Evolutionary conservation across 495 filamentous ascomycete genomes (phyloP), one percentile per base, ranked within the genome.

Genomic region (Podospora appendiculata): DNA sequence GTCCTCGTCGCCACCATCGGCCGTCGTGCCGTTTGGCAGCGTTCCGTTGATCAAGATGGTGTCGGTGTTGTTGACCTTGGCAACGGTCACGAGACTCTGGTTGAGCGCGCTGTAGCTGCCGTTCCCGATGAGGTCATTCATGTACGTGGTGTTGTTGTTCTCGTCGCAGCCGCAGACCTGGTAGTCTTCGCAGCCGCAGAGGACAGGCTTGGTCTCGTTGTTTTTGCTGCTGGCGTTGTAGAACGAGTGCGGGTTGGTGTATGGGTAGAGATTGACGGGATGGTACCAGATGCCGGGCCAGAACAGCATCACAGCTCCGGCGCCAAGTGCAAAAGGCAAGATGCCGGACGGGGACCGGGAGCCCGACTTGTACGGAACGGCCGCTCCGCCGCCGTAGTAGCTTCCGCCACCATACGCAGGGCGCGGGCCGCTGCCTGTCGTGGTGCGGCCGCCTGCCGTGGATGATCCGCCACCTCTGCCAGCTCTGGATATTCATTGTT

Each of bases 31-130:
- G 59, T 93, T 93, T 16, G 86, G 82, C 43, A 96, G 67, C 0
- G 89, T 90, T 10, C 93, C 93, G 57, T 94, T 93, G 66, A 96
- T 74, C 48, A 89, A 72, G 53, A 96, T 80, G 14, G 81, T 90
- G 42, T 68, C 72, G 0, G 82, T 93, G 19, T 86, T 88, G 59
- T 96, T 91, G 25, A 89, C 80, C 8, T 79, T 59, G 0, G 76
- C 77, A 13, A 95, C 78, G 3, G 57, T 76, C 33, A 87, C 76
- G 5, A 86, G 58, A n/a, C 72, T 79, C 38, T 78, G 74, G 68
- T 95, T 87, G 48, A 82, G 66, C 1, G 70, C 74, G 3, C 57
- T 48, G 55, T 77, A 74, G 55, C 64, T 79, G 50, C 85, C 82
- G 58, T 89, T 84, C 9, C 88, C 89, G 42, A 86, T 73, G n/a